These are phyloP conservation scores for Aspergillus sp. DNA, from an alignment of 2,329 filamentous ascomycete species.

Conservation along the genomic window DNA sequence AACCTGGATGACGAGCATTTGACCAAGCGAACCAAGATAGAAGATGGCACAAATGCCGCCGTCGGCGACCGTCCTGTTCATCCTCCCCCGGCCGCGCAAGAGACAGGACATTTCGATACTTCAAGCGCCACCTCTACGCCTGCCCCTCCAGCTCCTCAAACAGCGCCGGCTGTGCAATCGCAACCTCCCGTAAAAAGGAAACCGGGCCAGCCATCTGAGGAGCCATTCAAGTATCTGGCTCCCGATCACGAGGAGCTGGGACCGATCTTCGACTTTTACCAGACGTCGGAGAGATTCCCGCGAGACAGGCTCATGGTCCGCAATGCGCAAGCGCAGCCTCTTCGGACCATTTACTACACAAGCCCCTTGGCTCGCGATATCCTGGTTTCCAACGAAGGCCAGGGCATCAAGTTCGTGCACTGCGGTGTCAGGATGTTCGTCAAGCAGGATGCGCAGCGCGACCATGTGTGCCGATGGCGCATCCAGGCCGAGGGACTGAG, in stretches of 20 bases:
- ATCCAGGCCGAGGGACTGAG: conserved; percentile 92
- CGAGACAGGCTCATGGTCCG: conserved; percentile 90
- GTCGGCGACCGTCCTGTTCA: conserved; percentile 30
- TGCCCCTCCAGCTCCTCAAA: conserved; percentile 7
- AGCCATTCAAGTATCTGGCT: conserved; percentile 87
- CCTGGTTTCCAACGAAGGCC: conserved; percentile 75
- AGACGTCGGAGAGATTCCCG: conserved; percentile 74
- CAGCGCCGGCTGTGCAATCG: conserved; percentile 12
- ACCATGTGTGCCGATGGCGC: conserved; percentile 82
- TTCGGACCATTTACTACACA: conserved; percentile 96
- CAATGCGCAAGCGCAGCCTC: conserved; percentile 77
- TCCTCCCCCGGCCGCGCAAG: conserved; percentile 17
- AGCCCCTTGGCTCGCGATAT: conserved; percentile 77
- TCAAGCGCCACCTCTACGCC: conserved; percentile 16
- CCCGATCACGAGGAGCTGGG: conserved; percentile 65
- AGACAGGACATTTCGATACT: conserved; percentile 14
- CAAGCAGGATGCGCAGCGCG: conserved; percentile 85
- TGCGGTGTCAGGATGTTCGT: conserved; percentile 98
- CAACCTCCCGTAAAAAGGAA: conserved; percentile 21
- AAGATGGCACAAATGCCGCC: conserved; percentile 28
- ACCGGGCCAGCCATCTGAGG: conserved; percentile 55
- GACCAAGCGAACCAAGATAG: conserved; percentile 37
- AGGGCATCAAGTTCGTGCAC: conserved; percentile 90
- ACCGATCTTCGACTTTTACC: conserved; percentile 74
- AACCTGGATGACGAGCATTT: conserved; percentile 28